Evolutionary conservation across 2,329 filamentous ascomycete species (phyloP).

Genomic region (Beauveria rudraprayagi): DNA sequence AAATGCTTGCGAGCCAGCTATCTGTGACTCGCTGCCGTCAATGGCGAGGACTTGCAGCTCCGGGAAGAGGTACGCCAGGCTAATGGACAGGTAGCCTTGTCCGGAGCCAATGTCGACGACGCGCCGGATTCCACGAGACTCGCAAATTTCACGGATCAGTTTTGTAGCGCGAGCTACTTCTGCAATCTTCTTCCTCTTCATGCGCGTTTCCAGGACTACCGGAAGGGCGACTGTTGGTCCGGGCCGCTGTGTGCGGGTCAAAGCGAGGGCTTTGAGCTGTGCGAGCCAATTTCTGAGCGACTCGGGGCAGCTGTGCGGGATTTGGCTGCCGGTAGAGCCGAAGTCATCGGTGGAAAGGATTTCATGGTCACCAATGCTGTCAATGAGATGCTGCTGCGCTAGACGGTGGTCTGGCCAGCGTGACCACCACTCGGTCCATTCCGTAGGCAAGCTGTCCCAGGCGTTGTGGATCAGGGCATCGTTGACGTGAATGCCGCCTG

Average conservation of each 20-base stretch:
- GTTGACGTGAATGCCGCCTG: constrained; percentile 27
- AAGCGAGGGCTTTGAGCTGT: constrained; percentile 17
- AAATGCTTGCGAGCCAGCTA: constrained; percentile 20
- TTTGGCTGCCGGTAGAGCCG: not conserved
- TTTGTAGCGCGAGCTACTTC: constrained; percentile 22
- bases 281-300: constrained; percentile 20
- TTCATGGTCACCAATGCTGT: constrained; percentile 18
- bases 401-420: constrained; percentile 21
- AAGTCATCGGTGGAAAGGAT: not conserved
- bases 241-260: constrained; percentile 17
- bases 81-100: constrained; percentile 24
- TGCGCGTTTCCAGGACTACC: constrained; percentile 16
- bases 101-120: constrained; percentile 22
- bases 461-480: constrained; percentile 24
- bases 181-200: constrained; percentile 24
- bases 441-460: constrained; percentile 21
- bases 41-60: constrained; percentile 22
- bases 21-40: constrained; percentile 23
- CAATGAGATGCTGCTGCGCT: constrained; percentile 23
- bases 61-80: constrained; percentile 22
- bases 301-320: constrained; percentile 10
- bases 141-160: constrained; percentile 20
- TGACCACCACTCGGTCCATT: constrained; percentile 25
- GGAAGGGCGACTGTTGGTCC: constrained; percentile 15
- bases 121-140: constrained; percentile 17